Percentiles rank a stretch among this genome's conserved stretches.
Evolutionary conservation across 148 eudicot genomes (phyloP).

Genomic region (Vaccinium corymbosum): DNA sequence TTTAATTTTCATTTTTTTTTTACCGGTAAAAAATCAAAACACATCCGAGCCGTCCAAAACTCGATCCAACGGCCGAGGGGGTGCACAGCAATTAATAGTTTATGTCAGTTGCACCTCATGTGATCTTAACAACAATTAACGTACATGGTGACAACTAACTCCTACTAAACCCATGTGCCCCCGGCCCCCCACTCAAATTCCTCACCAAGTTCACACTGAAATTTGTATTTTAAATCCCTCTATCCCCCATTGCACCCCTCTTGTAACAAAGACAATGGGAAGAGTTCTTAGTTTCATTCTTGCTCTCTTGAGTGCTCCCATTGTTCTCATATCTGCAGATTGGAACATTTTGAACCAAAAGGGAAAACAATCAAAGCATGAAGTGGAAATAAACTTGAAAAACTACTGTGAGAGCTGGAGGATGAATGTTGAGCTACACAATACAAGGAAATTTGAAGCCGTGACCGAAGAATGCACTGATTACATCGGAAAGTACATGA

Average conservation of each 20-base stretch:
- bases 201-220: not conserved
- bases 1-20: too few relatives aligned
- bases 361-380: constrained; percentile 4
- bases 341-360: constrained; percentile 40
- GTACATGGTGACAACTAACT: too few relatives aligned
- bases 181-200: constrained; percentile 4
- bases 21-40: too few relatives aligned
- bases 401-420: constrained; percentile 54
- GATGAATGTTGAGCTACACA: constrained; percentile 52
- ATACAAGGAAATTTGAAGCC: constrained; percentile 32
- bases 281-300: constrained; percentile 12
- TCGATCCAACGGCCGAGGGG: too few relatives aligned
- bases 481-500: constrained; percentile 48
- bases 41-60: too few relatives aligned
- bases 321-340: constrained; percentile 21
- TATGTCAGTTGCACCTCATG: too few relatives aligned
- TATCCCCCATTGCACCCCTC: not conserved
- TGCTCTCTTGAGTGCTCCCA: constrained; percentile 12
- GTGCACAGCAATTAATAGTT: too few relatives aligned
- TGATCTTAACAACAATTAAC: too few relatives aligned
- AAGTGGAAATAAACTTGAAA: constrained; percentile 27
- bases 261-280: constrained; percentile 16
- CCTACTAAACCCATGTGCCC: too few relatives aligned
- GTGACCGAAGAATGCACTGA: constrained; percentile 40
- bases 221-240: not conserved